Percentiles rank a stretch among this genome's conserved stretches.
Evolutionary conservation across 1,284 basidiomycete species (phyloP).

Genomic region (Ceratobasidium sp.): DNA sequence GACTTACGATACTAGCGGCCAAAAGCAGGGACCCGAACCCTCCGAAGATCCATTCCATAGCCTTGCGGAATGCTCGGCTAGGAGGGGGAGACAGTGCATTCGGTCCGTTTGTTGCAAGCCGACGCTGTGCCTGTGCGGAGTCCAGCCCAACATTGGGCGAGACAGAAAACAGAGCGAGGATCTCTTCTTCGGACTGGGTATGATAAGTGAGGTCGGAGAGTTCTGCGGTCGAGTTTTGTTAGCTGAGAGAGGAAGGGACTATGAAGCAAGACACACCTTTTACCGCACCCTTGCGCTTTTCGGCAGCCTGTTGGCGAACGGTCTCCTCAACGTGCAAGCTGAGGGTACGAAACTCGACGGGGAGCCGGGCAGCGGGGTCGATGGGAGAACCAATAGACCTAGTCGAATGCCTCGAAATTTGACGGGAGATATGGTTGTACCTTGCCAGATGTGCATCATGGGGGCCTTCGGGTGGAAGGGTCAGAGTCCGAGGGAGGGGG

Average conservation of each 20-base stretch:
- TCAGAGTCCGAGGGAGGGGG: conserved; percentile 23
- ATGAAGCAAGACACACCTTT: conserved; percentile 51
- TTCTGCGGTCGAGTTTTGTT: conserved; percentile 53
- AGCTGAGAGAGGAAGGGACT: neutral
- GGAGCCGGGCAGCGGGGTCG: conserved; percentile 45
- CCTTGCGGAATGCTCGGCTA: conserved; percentile 57
- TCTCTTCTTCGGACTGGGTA: conserved; percentile 62
- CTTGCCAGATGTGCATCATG: conserved; percentile 8
- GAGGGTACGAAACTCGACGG: conserved; percentile 50
- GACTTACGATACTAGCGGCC: conserved; percentile 62
- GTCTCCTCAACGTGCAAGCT: conserved; percentile 49
- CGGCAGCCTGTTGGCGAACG: conserved; percentile 30
- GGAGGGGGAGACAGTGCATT: conserved; percentile 60
- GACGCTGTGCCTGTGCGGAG: conserved; percentile 63
- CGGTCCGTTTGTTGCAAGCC: conserved; percentile 59
- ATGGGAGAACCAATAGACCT: conserved; percentile 29
- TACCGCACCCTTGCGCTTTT: conserved; percentile 48
- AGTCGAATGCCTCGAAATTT: conserved; percentile 21
- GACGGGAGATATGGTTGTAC: conserved; percentile 27
- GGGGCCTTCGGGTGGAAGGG: conserved; percentile 22
- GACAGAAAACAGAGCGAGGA: conserved; percentile 65
- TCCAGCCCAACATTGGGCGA: conserved; percentile 66
- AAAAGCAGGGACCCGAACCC: conserved; percentile 72
- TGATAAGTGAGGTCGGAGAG: conserved; percentile 68
- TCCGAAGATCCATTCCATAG: conserved; percentile 62